These are phyloP conservation scores for Coffea canephora DNA, from an alignment of 257 asterid species.

Conservation along the genomic window DNA sequence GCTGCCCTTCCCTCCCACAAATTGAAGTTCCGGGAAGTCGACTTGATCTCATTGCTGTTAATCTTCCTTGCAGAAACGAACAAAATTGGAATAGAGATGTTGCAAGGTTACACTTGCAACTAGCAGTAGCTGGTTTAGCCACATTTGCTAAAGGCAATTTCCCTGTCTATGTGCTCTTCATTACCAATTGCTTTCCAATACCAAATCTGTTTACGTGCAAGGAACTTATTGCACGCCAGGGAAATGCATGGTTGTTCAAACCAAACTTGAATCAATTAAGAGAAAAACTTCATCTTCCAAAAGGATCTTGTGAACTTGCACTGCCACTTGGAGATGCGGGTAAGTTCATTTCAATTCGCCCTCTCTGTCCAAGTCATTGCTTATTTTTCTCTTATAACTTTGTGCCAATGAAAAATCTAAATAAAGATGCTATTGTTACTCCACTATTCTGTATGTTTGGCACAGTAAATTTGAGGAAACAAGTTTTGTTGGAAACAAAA, in stretches of 20 bases:
- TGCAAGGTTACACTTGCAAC: slow-evolving; percentile 85
- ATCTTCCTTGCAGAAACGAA: slow-evolving; percentile 64
- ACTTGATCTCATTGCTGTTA: slow-evolving; percentile 72
- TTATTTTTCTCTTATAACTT: neutral
- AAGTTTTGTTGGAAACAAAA: no score
- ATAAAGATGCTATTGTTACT: no score
- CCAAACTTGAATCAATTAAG: slow-evolving; percentile 61
- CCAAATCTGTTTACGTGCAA: slow-evolving; percentile 89
- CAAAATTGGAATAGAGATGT: slow-evolving; percentile 78
- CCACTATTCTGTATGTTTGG: no score
- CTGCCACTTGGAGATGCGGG: slow-evolving; percentile 75
- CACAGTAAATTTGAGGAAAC: no score
- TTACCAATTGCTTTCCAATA: slow-evolving; percentile 77
- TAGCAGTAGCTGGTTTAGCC: slow-evolving; percentile 81
- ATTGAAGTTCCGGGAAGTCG: slow-evolving; percentile 59
- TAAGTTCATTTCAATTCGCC: slow-evolving; percentile 26
- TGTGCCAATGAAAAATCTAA: neutral
- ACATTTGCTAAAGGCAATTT: slow-evolving; percentile 60
- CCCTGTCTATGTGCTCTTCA: slow-evolving; percentile 59
- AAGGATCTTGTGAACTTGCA: slow-evolving; percentile 94
- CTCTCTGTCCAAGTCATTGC: neutral
- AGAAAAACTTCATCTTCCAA: slow-evolving; percentile 76
- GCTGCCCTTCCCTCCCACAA: slow-evolving; percentile 71
- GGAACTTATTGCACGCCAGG: slow-evolving; percentile 63
- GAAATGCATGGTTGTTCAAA: slow-evolving; percentile 74